phyloP scores from a whole-genome alignment of 495 filamentous ascomycete species.

The Penicillium cosmopolitanum region DNA sequence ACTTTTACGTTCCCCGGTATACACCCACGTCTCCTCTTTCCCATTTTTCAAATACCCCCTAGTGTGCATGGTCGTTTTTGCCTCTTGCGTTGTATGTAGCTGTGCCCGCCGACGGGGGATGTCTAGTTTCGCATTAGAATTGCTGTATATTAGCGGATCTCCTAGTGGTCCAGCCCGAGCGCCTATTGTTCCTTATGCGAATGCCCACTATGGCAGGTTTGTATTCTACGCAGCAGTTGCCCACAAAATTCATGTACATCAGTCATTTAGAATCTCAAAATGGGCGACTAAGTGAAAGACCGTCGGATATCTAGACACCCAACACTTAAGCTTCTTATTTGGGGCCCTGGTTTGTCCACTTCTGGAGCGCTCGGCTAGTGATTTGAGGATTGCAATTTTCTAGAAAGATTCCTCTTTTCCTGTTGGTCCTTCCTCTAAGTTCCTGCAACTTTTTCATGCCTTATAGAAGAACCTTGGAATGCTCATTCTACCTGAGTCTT shows the following conservation, averaged over 20 bases:
- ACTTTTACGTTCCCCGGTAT: constrained; percentile 9
- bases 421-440: too few species aligned
- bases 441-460: too few species aligned
- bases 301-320: background rate
- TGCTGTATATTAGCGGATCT: constrained; percentile 42
- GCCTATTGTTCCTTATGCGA: constrained; percentile 4
- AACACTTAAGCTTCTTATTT: too few species aligned
- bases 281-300: background rate
- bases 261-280: background rate
- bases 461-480: too few species aligned
- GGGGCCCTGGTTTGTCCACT: too few species aligned
- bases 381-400: too few species aligned
- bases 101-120: constrained; percentile 20
- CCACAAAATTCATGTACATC: constrained; percentile 6
- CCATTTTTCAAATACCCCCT: constrained; percentile 27
- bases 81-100: constrained; percentile 27
- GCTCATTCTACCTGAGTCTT: too few species aligned
- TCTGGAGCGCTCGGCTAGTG: too few species aligned
- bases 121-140: constrained; percentile 35
- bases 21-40: constrained; percentile 3
- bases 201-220: background rate
- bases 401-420: too few species aligned
- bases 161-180: background rate
- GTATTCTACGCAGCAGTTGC: constrained; percentile 1
- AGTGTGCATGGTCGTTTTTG: constrained; percentile 19